Percentiles rank a stretch among this genome's conserved stretches.
phyloP scores from a whole-genome alignment of 2,329 filamentous ascomycete genomes.

The Pleomassaria siparia region DNA sequence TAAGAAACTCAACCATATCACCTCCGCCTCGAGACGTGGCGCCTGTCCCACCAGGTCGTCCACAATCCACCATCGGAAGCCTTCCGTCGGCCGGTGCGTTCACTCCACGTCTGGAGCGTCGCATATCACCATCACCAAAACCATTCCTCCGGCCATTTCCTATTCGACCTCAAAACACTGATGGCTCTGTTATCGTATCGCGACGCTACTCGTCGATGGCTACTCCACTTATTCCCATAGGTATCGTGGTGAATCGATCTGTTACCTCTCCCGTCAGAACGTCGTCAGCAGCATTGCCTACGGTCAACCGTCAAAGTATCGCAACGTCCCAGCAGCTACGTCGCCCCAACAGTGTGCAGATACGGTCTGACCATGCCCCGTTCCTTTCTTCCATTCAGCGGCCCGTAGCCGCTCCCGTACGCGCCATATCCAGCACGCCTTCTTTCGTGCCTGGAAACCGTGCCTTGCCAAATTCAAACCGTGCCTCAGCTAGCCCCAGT shows the following conservation, averaged over 20 bases:
- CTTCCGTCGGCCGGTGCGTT: constrained; percentile 10
- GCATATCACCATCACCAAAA: constrained; percentile 38
- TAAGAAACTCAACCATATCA: constrained; percentile 28
- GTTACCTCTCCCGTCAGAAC: constrained; percentile 31
- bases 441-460: constrained; percentile 31
- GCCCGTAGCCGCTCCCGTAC: constrained; percentile 19
- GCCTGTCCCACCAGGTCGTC: constrained; percentile 28
- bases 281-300: constrained; percentile 15
- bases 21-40: constrained; percentile 31
- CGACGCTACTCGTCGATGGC: constrained; percentile 35
- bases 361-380: constrained; percentile 46
- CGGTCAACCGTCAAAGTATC: not conserved
- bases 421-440: constrained; percentile 31
- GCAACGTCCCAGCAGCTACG: constrained; percentile 33
- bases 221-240: constrained; percentile 27
- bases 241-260: constrained; percentile 30
- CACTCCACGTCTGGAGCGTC: constrained; percentile 16
- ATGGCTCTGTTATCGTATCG: constrained; percentile 26
- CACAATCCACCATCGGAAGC: constrained; percentile 26
- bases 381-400: constrained; percentile 46
- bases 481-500: constrained; percentile 19
- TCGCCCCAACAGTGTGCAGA: constrained; percentile 49
- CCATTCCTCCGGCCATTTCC: constrained; percentile 41
- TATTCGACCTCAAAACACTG: constrained; percentile 33
- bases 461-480: too few species aligned